Evolutionary conservation across 2,329 filamentous ascomycete species (phyloP), one percentile per base, ranked within the genome.

Genomic region (Orbilia oligospora): DNA sequence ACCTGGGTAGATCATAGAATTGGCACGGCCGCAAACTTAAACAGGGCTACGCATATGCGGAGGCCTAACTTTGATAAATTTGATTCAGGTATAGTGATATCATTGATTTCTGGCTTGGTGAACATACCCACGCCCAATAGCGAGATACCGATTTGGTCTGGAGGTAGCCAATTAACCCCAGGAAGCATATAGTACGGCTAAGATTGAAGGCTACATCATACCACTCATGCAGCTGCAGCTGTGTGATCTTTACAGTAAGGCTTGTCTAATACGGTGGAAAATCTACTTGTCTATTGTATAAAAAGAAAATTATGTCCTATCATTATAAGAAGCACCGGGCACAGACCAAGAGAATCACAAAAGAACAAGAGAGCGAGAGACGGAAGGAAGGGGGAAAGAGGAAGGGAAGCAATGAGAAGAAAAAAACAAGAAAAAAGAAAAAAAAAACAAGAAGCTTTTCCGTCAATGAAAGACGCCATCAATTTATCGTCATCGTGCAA

Each of bases 281-380:
- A 36, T 36, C 33, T 36, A 36, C 33, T 36, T 36, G 9, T 36
- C 33, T 36, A 36, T 36, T 36, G 33, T n/a, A n/a, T n/a, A n/a
- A n/a, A 8, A 36, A 36, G 1, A 36, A 1, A 9, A 36, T 36
- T 41, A 41, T 41, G 38, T 41, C 30, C 27, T 61, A 44, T 61
- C 36, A 44, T 41, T 41, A 10, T 49, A 22, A 41, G 49, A 27
- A 24, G 36, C 72, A n/a, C 65, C 68, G 69, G 66, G 14, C 12
- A 83, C 83, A 1, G 85, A 0, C 84, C 85, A 75, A 87, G 87
- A 64, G 10, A 27, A 44, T 6, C 2, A 27, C 2, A 24, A 27
- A n/a, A n/a, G n/a, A n/a, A n/a, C n/a, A n/a, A n/a, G n/a, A n/a
- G n/a, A n/a, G n/a, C n/a, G n/a, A n/a, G n/a, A n/a, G n/a, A n/a